Conservation (phyloP, 495 filamentous ascomycete species). For the Parachaetomium inaequale region DNA sequence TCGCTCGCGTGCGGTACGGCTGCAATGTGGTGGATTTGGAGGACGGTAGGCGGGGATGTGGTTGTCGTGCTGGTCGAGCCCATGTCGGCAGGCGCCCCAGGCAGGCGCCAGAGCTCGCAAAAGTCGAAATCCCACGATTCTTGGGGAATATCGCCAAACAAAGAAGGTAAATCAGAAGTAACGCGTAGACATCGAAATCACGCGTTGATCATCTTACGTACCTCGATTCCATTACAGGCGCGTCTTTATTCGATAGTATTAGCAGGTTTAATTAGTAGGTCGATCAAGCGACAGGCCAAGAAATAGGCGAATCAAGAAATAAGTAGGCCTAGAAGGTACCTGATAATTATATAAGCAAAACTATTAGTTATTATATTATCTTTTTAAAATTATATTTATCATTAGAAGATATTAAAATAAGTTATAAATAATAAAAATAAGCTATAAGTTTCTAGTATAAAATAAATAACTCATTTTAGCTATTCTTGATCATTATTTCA, state of each 20-base stretch:
- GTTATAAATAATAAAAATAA: too few species aligned
- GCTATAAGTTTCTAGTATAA: too few species aligned
- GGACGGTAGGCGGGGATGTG: neutral
- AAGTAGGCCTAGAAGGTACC: neutral
- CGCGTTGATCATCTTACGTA: neutral
- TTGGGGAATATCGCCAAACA: neutral
- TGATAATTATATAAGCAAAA: neutral
- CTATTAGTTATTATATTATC: neutral
- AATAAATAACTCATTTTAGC: too few species aligned
- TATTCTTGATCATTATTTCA: too few species aligned
- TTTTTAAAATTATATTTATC: too few species aligned
- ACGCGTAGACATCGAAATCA: neutral
- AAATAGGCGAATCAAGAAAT: neutral
- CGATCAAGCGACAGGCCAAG: neutral
- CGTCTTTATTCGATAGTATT: neutral
- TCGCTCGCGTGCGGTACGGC: neutral
- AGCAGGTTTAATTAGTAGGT: neutral
- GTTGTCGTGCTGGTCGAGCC: conserved; percentile 6
- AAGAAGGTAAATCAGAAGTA: neutral
- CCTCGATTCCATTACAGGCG: neutral
- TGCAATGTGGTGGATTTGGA: neutral
- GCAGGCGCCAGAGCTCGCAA: neutral
- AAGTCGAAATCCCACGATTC: neutral
- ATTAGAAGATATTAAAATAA: too few species aligned
- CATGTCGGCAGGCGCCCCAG: neutral